Conservation (phyloP, 2,329 filamentous ascomycete genomes). For the Aspergillus ochraceus region DNA sequence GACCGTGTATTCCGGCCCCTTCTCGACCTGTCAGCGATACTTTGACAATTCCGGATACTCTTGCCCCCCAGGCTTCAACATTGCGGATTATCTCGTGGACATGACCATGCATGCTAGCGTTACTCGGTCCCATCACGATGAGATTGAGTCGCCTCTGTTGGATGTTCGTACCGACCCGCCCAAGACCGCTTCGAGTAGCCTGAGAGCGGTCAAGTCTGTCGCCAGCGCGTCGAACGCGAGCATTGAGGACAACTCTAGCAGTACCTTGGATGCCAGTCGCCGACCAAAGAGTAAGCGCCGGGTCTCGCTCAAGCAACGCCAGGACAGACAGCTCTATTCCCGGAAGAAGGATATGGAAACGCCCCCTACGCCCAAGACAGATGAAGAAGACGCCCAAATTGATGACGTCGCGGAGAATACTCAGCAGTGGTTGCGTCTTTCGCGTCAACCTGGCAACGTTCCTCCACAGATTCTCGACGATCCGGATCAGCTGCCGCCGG, state of each 20-base stretch:
- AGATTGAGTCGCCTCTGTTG: conserved; percentile 53
- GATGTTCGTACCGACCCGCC: conserved; percentile 61
- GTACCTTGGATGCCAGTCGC: conserved; percentile 59
- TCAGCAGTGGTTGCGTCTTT: conserved; percentile 62
- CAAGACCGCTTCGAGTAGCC: conserved; percentile 79
- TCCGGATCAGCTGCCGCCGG: conserved; percentile 59
- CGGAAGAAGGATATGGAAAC: conserved; percentile 66
- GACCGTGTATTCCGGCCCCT: conserved; percentile 91
- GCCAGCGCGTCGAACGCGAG: conserved; percentile 78
- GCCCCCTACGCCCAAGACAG: conserved; percentile 61
- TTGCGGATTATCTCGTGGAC: conserved; percentile 96
- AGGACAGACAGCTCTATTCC: conserved; percentile 88
- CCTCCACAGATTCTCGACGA: conserved; percentile 69
- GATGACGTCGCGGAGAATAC: conserved; percentile 52
- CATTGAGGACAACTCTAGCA: conserved; percentile 65
- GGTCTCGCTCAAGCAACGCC: conserved; percentile 78
- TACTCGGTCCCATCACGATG: conserved; percentile 54
- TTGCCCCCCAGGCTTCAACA: conserved; percentile 96
- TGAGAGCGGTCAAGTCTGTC: conserved; percentile 84
- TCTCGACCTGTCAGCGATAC: conserved; percentile 83
- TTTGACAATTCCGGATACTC: conserved; percentile 90
- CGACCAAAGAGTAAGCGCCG: conserved; percentile 70
- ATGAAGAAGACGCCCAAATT: conserved; percentile 58
- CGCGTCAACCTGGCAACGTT: conserved; percentile 53
- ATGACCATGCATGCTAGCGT: conserved; percentile 91